These are phyloP conservation scores for Phaeosphaeria sp. DNA, from an alignment of 2,329 filamentous ascomycete species.

Conservation along the genomic window DNA sequence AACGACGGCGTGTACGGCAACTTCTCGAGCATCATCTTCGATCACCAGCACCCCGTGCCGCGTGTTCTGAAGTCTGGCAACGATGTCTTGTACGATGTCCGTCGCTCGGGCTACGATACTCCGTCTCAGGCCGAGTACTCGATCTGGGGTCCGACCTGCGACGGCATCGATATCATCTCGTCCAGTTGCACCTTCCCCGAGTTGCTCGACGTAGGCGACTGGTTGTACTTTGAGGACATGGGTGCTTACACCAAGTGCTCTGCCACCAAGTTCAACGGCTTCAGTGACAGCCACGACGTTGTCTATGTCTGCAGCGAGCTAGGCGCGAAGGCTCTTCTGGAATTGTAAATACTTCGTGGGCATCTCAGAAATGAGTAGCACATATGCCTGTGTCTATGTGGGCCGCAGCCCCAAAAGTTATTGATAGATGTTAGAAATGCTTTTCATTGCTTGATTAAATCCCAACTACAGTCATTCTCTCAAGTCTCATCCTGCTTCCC, in stretches of 20 bases:
- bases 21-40: slow-evolving; percentile 99
- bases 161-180: slow-evolving; percentile 94
- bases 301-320: slow-evolving; percentile 95
- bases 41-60: slow-evolving; percentile 90
- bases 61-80: slow-evolving; percentile 74
- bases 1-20: slow-evolving; percentile 99
- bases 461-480: neutral
- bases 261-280: slow-evolving; percentile 97
- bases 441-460: neutral
- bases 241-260: slow-evolving; percentile 98
- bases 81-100: slow-evolving; percentile 61
- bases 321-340: slow-evolving; percentile 77
- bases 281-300: slow-evolving; percentile 88
- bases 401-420: neutral
- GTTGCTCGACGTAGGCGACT: slow-evolving; percentile 89
- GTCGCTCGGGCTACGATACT: slow-evolving; percentile 53
- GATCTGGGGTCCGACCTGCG: slow-evolving; percentile 97
- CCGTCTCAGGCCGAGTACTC: slow-evolving; percentile 77
- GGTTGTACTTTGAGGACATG: slow-evolving; percentile 99
- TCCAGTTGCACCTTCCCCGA: slow-evolving; percentile 79
- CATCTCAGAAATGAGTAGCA: neutral
- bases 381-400: neutral
- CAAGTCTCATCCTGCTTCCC: neutral
- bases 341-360: slow-evolving; percentile 18
- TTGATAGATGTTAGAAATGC: neutral